phyloP scores from a whole-genome alignment of 2,329 filamentous ascomycete genomes.

The Fusarium globosum region DNA sequence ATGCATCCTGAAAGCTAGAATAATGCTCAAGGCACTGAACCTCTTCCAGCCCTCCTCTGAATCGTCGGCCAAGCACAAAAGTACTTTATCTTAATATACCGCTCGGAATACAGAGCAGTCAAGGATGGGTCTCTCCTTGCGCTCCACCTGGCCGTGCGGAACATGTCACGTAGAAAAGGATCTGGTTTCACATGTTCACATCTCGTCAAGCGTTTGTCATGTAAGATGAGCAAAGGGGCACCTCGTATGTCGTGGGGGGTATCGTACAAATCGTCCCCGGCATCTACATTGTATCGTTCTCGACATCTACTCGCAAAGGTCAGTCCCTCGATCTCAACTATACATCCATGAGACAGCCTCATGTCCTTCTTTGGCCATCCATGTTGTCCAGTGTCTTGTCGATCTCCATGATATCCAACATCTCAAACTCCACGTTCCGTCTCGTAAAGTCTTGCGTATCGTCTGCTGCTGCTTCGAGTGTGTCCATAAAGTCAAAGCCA shows the following conservation, averaged over 20 bases:
- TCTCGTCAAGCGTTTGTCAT: conserved; percentile 4
- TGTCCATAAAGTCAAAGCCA: conserved; percentile 63
- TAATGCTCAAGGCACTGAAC: conserved; percentile 47
- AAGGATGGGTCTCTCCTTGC: conserved; percentile 81
- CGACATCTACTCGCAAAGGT: conserved; percentile 41
- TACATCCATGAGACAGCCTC: conserved; percentile 56
- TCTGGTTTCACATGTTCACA: conserved; percentile 3
- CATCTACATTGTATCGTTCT: conserved; percentile 35
- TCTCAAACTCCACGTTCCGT: conserved; percentile 68
- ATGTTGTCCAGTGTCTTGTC: conserved; percentile 68
- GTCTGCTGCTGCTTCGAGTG: conserved; percentile 65
- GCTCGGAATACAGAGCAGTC: conserved; percentile 81
- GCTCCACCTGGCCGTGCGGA: conserved; percentile 81
- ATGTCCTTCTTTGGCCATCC: conserved; percentile 61
- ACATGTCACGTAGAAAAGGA: conserved; percentile 21
- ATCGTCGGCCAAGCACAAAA: conserved; percentile 38
- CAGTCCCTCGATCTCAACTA: conserved; percentile 17
- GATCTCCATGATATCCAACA: conserved; percentile 74
- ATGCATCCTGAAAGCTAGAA: conserved; percentile 55
- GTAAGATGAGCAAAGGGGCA: not conserved
- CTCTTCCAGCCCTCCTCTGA: conserved; percentile 44
- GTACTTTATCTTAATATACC: conserved; percentile 64
- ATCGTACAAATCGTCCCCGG: conserved; percentile 51
- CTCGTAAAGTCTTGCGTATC: conserved; percentile 59
- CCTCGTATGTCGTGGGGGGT: conserved; percentile 45